Base-by-base conservation (phyloP, 1,139 yeast species). In the Yamadazyma sp. region DNA sequence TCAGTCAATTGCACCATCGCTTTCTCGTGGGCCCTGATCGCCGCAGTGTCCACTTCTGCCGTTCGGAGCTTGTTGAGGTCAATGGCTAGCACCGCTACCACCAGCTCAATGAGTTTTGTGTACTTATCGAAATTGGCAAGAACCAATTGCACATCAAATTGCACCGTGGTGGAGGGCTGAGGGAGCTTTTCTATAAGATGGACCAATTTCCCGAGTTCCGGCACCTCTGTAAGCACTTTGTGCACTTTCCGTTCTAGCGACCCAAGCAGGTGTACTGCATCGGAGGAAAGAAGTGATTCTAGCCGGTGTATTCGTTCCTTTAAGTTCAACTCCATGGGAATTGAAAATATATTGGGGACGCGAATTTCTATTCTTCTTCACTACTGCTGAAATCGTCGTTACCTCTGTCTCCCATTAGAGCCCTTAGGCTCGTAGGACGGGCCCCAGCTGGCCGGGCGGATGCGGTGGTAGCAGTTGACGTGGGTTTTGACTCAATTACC, bases 381-480 rank as follows among this genome's bases (percentile, higher is more conserved):
- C 73, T 67, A 16, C 47, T 44, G 39, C 66, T 61, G 36, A 53
- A 48, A 43, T 66, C 69, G 31, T 62, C 66, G 23, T 54, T 53
- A 12, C 43, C 45, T 9, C 41, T 45, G 32, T 64, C 67, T 5
- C 69, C 70, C 43, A 66, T 56, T 28, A 66, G 55, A 27, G 67
- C 71, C 34, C 72, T 54, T 42, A 70, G 55, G 50, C 75, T 70
- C 59, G 63, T 65, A 2, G 76, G 75, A 41, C 29, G n/a, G 4
- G 16, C 56, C 64, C 32, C 50, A 54, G 12, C 39, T 42, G 10
- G 49, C 27, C 4, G 36, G 9, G n/a, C n/a, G n/a, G 12, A 16
- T 2, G 23, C 4, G 10, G 16, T 6, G 12, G 24, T n/a, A 15
- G 17, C 12, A 17, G n/a, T 17, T 5, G 20, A 16, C 11, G 36